Base-by-base conservation (phyloP, 805 yeast genomes). In the Blastobotrys terrestris region DNA sequence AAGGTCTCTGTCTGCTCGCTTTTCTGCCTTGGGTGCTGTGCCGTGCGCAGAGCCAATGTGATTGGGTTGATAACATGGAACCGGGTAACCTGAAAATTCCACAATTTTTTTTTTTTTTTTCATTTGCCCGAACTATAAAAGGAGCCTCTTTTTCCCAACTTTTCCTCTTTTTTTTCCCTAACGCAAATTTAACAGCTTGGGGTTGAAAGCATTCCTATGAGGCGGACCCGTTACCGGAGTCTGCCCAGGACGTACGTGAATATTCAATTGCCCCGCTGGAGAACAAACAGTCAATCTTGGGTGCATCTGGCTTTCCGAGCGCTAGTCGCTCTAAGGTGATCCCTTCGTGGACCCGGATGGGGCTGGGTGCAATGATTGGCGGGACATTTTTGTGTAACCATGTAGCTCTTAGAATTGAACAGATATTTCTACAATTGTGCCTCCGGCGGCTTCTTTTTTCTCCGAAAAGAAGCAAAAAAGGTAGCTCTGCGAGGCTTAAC, bases 341-440 rank as follows among this genome's bases (percentile, higher is more conserved):
- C 72, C 83, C 83, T 79, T 79, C 81, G 83, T 77, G 83, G 74
- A 71, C 78, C 79, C 81, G 80, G 71, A 76, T 79, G 83, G 72
- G 79, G 75, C 64, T 58, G 66, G 81, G 75, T 79, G 84, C 84
- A 79, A 79, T 72, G 84, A 79, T 77, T 72, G 69, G 69, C 76
- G 62, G 69, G 61, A 70, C 72, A 70, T 65, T 39, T 49, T 22
- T 16, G 11, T n/a, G 26, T 8, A 41, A 41, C 8, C 5, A 39
- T n/a, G n/a, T n/a, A n/a, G n/a, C n/a, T n/a, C n/a, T n/a, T n/a
- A n/a, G n/a, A n/a, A n/a, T n/a, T n/a, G 42, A 13, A 13, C 18
- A 39, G 18, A 39, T 39, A 31, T 13, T 31, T 31, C n/a, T n/a
- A n/a, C n/a, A n/a, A n/a, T n/a, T n/a, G n/a, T n/a, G n/a, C n/a